Conservation (phyloP, 2,329 filamentous ascomycete genomes). For the Diaporthe caulivora region DNA sequence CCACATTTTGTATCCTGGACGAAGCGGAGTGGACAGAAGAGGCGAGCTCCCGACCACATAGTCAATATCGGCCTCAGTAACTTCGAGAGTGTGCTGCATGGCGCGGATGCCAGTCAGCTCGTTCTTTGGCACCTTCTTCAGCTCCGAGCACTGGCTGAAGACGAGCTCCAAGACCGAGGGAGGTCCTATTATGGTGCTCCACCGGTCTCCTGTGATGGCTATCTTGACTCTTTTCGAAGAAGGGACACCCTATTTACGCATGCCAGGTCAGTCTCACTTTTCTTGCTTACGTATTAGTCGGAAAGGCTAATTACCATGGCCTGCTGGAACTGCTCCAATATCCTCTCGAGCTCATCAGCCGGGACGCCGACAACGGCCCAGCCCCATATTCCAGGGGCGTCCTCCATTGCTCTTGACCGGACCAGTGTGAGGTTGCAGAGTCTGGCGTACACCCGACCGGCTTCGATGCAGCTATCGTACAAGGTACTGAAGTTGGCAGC, state of each 20-base stretch:
- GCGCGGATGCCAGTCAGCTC: slow-evolving; percentile 19
- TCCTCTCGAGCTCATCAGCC: slow-evolving; percentile 5
- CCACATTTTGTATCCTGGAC: slow-evolving; percentile 5
- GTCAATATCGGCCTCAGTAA: slow-evolving; percentile 3
- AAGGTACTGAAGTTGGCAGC: slow-evolving; percentile 15
- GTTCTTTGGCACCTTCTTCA: slow-evolving; percentile 15
- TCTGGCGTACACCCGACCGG: slow-evolving; percentile 12
- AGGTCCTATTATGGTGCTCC: slow-evolving; percentile 26
- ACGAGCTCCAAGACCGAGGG: slow-evolving; percentile 19
- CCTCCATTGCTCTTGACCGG: slow-evolving; percentile 21
- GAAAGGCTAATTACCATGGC: neutral
- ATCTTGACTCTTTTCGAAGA: slow-evolving; percentile 23
- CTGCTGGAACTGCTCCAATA: slow-evolving; percentile 11
- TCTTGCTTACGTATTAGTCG: neutral
- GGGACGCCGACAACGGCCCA: slow-evolving; percentile 18
- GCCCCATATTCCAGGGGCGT: slow-evolving; percentile 15
- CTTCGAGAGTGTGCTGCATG: slow-evolving; percentile 25
- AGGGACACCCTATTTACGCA: slow-evolving; percentile 3
- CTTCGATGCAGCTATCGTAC: slow-evolving; percentile 14
- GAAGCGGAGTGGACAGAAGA: slow-evolving; percentile 7
- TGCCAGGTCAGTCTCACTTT: neutral
- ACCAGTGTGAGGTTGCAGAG: slow-evolving; percentile 20
- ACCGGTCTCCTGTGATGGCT: slow-evolving; percentile 17
- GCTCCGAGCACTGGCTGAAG: slow-evolving; percentile 17
- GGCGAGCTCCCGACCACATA: slow-evolving; percentile 6